These are phyloP conservation scores for Cladorrhinum samala DNA, from an alignment of 495 filamentous ascomycete genomes.

Conservation along the genomic window DNA sequence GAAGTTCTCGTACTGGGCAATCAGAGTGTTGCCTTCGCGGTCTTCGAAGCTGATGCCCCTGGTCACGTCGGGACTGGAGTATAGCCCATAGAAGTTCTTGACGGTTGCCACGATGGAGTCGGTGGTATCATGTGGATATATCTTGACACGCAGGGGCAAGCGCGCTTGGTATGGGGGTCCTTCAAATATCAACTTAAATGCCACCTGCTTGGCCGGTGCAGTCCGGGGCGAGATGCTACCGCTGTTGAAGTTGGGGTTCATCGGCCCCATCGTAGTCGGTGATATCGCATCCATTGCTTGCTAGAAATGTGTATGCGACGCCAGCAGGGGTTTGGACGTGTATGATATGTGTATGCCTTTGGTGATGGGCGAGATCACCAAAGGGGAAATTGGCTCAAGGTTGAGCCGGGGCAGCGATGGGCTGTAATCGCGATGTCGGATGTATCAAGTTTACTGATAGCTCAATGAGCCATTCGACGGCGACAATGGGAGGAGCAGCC, in stretches of 20 bases:
- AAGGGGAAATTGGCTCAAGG: background rate
- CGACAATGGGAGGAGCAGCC: background rate
- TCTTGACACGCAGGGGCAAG: constrained; percentile 84
- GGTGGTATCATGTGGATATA: constrained; percentile 87
- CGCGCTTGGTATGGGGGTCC: constrained; percentile 67
- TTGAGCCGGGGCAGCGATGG: background rate
- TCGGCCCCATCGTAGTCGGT: constrained; percentile 9
- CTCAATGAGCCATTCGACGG: background rate
- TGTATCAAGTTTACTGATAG: background rate
- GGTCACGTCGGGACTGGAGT: constrained; percentile 56
- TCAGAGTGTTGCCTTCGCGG: constrained; percentile 74
- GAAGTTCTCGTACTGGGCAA: constrained; percentile 93
- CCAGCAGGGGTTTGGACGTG: background rate
- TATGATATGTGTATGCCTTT: background rate
- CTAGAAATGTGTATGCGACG: background rate
- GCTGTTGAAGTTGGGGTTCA: constrained; percentile 16
- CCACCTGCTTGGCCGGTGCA: constrained; percentile 61
- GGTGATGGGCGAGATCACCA: background rate
- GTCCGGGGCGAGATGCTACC: constrained; percentile 44
- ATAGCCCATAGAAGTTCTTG: constrained; percentile 95
- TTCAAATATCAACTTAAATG: constrained; percentile 77
- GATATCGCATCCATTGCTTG: constrained; percentile 15
- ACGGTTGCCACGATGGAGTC: constrained; percentile 94
- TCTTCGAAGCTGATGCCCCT: constrained; percentile 89
- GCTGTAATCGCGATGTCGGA: background rate